A percentile compares a stretch with the other conserved stretches of the same genome.
These are phyloP conservation scores for Fusarium musae DNA, from an alignment of 2,329 filamentous ascomycete species.

Conservation along the genomic window DNA sequence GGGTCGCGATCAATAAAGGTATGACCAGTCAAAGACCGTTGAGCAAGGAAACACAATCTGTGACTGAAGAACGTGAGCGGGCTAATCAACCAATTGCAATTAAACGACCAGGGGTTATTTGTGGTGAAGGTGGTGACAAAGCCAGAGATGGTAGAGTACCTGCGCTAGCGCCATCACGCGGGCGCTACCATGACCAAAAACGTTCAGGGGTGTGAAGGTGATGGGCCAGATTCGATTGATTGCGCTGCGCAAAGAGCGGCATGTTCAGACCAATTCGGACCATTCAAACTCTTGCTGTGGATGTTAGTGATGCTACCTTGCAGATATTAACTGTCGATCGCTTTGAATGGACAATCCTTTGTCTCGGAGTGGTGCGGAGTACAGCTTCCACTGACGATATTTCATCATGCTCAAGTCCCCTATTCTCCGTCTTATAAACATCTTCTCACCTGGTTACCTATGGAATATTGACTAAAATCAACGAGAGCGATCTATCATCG, in stretches of 20 bases:
- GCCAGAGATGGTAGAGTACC: slow-evolving; percentile 27
- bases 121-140: slow-evolving; percentile 36
- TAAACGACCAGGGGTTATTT: slow-evolving; percentile 14
- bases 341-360: slow-evolving; percentile 1
- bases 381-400: background rate
- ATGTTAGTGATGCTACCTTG: slow-evolving; percentile 23
- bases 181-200: slow-evolving; percentile 19
- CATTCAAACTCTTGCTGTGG: background rate
- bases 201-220: slow-evolving; percentile 14
- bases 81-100: slow-evolving; percentile 24
- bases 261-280: slow-evolving; percentile 7
- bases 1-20: slow-evolving; percentile 5
- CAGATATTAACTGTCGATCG: background rate
- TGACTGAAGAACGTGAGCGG: slow-evolving; percentile 20
- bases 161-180: slow-evolving; percentile 28
- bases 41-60: slow-evolving; percentile 20
- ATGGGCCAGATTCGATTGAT: slow-evolving; percentile 11
- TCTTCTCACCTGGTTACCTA: slow-evolving; percentile 7
- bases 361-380: background rate
- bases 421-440: background rate
- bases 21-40: slow-evolving; percentile 5
- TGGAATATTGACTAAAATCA: background rate
- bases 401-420: background rate
- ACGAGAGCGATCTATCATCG: slow-evolving; percentile 3
- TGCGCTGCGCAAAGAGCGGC: slow-evolving; percentile 22